Evolutionary conservation across 805 yeast species (phyloP), one percentile per base, ranked within the genome.

Genomic region (Cyberlindnera subsufficiens): DNA sequence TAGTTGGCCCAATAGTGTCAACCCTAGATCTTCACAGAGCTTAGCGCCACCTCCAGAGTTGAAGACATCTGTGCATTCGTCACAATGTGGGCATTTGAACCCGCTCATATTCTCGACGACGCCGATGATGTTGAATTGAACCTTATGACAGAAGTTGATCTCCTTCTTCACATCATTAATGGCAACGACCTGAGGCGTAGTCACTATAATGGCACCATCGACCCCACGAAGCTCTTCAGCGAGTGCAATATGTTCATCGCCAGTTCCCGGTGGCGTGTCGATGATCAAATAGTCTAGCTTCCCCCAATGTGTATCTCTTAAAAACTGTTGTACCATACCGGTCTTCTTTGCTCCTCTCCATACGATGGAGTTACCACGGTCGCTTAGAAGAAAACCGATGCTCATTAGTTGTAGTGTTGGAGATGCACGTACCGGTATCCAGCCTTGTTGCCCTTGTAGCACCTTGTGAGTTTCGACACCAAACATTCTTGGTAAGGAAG

Each of bases 321-420:
- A 69, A 59, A 93, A 91, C 65, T 93, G 99, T 47, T 90, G 76
- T 31, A 93, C 86, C 98, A 93, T 93, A 13, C 97, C 96, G 0
- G 97, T 90, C 60, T 95, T 93, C 64, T 91, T 89, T 3, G 99
- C 99, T 0, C 99, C 99, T 58, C 98, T 72, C 99, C 99, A 93
- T 9, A 93, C 97, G 15, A 93, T 93, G 20, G 95, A 80, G 55
- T 84, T 86, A 22, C 95, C 95, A 48, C 98, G 65, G 56, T 87
- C 82, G 20, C 83, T 81, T 6, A 93, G 65, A 40, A 93, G 64
- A 59, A 93, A 93, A 6, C 98, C 99, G 13, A 93, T 43, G 35
- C 45, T 45, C 47, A 50, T 72, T 11, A 91, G 64, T 56, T 77
- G 56, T 44, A 72, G 63, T 22, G 63, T 42, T 14, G 72, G 66